Percentiles rank a stretch among this genome's conserved stretches.
phyloP scores from a whole-genome alignment of 179 eudicot genomes.

The Sideroxylon spinosum region DNA sequence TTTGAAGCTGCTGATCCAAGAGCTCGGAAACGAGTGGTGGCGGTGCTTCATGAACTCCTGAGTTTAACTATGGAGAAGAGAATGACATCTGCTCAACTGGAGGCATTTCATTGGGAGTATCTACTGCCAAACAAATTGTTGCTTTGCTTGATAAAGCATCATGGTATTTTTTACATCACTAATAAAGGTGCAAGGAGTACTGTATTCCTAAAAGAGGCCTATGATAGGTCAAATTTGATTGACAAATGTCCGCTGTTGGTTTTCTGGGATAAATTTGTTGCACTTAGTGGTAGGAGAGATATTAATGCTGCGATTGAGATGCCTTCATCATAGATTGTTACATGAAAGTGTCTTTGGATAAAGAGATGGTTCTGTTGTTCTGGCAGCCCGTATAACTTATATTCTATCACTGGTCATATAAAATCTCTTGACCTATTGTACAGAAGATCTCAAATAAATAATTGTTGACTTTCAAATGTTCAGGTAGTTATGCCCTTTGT shows the following conservation, averaged over 20 bases:
- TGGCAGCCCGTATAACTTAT: not conserved
- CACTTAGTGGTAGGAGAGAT: conserved; percentile 65
- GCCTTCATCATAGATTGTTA: conserved; percentile 17
- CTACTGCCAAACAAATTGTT: conserved; percentile 66
- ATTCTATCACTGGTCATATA: not conserved
- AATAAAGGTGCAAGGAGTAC: conserved; percentile 82
- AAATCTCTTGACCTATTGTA: not conserved
- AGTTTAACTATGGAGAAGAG: conserved; percentile 77
- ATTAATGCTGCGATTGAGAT: conserved; percentile 18
- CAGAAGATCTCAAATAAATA: not conserved
- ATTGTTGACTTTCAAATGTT: not conserved
- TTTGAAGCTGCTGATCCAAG: conserved; percentile 66
- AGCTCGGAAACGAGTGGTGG: conserved; percentile 70
- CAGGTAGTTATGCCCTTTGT: not conserved
- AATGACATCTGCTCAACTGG: conserved; percentile 73
- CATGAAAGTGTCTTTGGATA: not conserved
- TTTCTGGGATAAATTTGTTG: conserved; percentile 67
- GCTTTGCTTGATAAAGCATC: conserved; percentile 87
- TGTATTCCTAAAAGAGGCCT: conserved; percentile 83
- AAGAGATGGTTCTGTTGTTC: not conserved
- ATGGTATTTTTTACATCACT: conserved; percentile 84
- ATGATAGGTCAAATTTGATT: conserved; percentile 65
- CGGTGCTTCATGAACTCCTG: conserved; percentile 91
- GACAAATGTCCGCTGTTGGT: conserved; percentile 66
- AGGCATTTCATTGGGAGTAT: conserved; percentile 66